A percentile compares a stretch with the other conserved stretches of the same genome.
Evolutionary conservation across 768 basidiomycete species (phyloP).

Genomic region (Rhodotorula sphaerocarpa): DNA sequence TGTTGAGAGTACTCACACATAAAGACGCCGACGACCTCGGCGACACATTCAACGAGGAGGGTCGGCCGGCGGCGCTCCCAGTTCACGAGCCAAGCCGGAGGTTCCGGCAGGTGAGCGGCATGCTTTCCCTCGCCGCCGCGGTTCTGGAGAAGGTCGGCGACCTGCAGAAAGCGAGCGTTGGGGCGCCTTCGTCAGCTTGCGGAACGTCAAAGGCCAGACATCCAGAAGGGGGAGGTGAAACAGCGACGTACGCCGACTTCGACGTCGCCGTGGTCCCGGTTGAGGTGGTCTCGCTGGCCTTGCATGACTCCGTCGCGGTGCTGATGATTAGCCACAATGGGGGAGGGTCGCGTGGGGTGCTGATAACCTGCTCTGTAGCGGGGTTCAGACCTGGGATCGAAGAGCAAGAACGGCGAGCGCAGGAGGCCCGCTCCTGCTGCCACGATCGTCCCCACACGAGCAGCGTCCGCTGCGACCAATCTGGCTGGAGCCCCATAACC

Average conservation of each 20-base stretch:
- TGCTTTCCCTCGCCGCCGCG: constrained; percentile 3
- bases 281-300: constrained; percentile 26
- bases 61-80: constrained; percentile 31
- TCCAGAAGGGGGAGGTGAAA: too few relatives aligned
- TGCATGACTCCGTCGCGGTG: constrained; percentile 10
- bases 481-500: not conserved
- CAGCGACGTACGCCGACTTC: constrained; percentile 23
- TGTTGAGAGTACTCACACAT: constrained; percentile 49
- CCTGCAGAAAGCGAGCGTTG: not conserved
- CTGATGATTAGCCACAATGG: not conserved
- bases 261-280: constrained; percentile 24
- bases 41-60: constrained; percentile 51
- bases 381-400: not conserved
- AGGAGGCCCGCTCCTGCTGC: not conserved
- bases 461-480: not conserved
- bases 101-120: not conserved
- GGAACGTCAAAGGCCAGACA: not conserved
- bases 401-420: not conserved
- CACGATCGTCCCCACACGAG: not conserved
- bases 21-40: constrained; percentile 51
- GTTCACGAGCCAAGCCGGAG: constrained; percentile 13
- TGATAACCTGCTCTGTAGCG: not conserved
- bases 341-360: not conserved
- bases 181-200: not conserved
- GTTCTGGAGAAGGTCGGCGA: constrained; percentile 18